Percentiles rank a stretch among this genome's conserved stretches.
These are phyloP conservation scores for Sphenostylis stenocarpa DNA, from an alignment of 306 rosid genomes.

Conservation along the genomic window DNA sequence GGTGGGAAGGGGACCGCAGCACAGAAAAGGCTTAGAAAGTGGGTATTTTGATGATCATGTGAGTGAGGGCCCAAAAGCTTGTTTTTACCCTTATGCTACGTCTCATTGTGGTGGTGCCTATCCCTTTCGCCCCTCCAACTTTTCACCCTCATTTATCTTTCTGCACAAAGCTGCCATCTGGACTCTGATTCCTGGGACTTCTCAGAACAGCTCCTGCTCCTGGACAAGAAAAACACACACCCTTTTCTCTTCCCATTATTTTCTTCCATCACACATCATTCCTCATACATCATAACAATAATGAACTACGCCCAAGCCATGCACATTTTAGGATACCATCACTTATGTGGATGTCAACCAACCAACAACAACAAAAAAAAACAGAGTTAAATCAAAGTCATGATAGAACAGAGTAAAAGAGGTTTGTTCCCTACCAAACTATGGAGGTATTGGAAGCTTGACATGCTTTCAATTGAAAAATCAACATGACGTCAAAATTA, in stretches of 20 bases:
- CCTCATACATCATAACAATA: too few species aligned
- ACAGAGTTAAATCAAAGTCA: too few species aligned
- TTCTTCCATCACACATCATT: background rate
- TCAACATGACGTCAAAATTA: too few species aligned
- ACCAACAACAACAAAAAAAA: too few species aligned
- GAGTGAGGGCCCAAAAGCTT: slow-evolving; percentile 65
- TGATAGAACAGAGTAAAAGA: too few species aligned
- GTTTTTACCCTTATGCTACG: slow-evolving; percentile 41
- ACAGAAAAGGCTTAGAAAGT: background rate
- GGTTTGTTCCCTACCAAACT: too few species aligned
- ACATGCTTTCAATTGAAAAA: too few species aligned
- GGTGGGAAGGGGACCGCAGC: slow-evolving; percentile 28
- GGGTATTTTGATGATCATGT: slow-evolving; percentile 39
- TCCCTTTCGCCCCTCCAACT: slow-evolving; percentile 34
- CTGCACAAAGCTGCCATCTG: slow-evolving; percentile 34
- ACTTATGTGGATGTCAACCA: too few species aligned
- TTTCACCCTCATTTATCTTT: slow-evolving; percentile 21
- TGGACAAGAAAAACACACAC: background rate
- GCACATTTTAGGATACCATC: too few species aligned
- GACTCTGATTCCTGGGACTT: slow-evolving; percentile 5
- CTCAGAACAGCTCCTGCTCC: background rate
- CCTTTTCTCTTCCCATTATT: background rate
- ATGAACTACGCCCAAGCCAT: too few species aligned
- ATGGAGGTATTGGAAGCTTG: too few species aligned
- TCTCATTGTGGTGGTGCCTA: slow-evolving; percentile 24